These are phyloP conservation scores for Fusarium ambrosium DNA, from an alignment of 2,329 filamentous ascomycete genomes.

Conservation along the genomic window DNA sequence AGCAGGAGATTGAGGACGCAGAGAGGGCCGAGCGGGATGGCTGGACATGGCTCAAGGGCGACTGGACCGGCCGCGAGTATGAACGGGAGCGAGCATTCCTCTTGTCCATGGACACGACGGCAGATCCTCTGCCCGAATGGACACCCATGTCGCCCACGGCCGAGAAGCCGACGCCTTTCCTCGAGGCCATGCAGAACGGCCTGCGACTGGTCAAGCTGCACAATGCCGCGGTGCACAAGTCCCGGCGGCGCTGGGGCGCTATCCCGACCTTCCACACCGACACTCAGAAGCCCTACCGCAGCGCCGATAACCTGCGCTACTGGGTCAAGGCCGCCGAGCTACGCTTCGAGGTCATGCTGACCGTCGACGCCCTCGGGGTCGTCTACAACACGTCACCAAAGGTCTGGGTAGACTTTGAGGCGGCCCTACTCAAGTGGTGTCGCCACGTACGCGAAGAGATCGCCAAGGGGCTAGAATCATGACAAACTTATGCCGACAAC, in stretches of 20 bases:
- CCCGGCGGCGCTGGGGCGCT: slow-evolving; percentile 86
- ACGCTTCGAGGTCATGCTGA: slow-evolving; percentile 88
- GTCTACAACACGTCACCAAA: slow-evolving; percentile 79
- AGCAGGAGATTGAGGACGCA: slow-evolving; percentile 81
- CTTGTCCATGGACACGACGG: slow-evolving; percentile 75
- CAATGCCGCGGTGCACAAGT: slow-evolving; percentile 88
- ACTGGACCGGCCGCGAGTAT: slow-evolving; percentile 82
- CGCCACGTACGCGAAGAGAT: slow-evolving; percentile 86
- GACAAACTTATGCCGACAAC: background rate
- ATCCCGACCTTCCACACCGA: slow-evolving; percentile 94
- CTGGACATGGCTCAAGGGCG: slow-evolving; percentile 84
- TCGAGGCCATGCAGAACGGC: slow-evolving; percentile 81
- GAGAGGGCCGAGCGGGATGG: slow-evolving; percentile 78
- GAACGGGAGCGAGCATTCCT: slow-evolving; percentile 88
- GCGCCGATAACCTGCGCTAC: slow-evolving; percentile 92
- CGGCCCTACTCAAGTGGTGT: slow-evolving; percentile 87
- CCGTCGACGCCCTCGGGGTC: slow-evolving; percentile 87
- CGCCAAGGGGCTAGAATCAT: slow-evolving; percentile 72
- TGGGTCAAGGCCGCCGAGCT: slow-evolving; percentile 97
- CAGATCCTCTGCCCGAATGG: slow-evolving; percentile 76
- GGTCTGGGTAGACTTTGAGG: slow-evolving; percentile 86
- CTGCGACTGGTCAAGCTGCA: slow-evolving; percentile 87
- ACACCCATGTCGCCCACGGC: slow-evolving; percentile 59
- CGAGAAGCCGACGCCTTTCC: slow-evolving; percentile 78
- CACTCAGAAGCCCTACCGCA: slow-evolving; percentile 92